phyloP scores from a whole-genome alignment of 139 green algal genomes.

The Zygnema cylindricum region DNA sequence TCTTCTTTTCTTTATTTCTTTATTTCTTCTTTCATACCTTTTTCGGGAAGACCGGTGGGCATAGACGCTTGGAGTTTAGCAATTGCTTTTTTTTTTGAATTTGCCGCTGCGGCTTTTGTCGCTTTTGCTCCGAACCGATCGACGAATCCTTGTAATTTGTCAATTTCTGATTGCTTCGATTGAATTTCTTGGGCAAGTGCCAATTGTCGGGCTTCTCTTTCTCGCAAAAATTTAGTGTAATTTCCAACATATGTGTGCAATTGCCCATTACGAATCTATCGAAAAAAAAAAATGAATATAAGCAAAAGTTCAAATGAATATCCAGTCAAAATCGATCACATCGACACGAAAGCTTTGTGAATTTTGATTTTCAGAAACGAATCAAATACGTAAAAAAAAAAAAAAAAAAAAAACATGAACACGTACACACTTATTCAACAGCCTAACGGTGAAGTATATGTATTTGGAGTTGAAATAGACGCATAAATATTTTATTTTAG shows the following conservation, averaged over 20 bases:
- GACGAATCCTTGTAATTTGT: conserved; percentile 76
- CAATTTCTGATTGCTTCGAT: conserved; percentile 68
- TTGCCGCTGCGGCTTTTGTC: conserved; percentile 73
- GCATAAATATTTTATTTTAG: too few relatives aligned
- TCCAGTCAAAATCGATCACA: too few relatives aligned
- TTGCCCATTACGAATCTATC: conserved; percentile 65
- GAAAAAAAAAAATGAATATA: too few relatives aligned
- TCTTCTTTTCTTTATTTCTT: too few relatives aligned
- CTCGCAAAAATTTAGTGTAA: conserved; percentile 73
- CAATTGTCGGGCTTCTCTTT: conserved; percentile 65
- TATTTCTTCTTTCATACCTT: conserved; percentile 7
- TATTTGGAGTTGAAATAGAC: too few relatives aligned
- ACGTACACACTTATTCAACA: too few relatives aligned
- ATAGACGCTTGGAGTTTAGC: conserved; percentile 54
- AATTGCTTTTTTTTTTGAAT: conserved; percentile 67
- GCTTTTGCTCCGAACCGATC: conserved; percentile 77
- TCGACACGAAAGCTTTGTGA: too few relatives aligned
- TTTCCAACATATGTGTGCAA: conserved; percentile 73
- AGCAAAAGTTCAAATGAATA: too few relatives aligned
- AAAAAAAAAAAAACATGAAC: too few relatives aligned
- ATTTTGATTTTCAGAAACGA: too few relatives aligned
- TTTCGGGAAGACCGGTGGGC: not conserved
- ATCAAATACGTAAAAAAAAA: too few relatives aligned
- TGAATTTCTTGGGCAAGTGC: conserved; percentile 63
- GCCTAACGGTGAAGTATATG: too few relatives aligned